A percentile compares a stretch with the other conserved stretches of the same genome.
phyloP scores from a whole-genome alignment of 2,329 filamentous ascomycete species.

The Calycina marina region DNA sequence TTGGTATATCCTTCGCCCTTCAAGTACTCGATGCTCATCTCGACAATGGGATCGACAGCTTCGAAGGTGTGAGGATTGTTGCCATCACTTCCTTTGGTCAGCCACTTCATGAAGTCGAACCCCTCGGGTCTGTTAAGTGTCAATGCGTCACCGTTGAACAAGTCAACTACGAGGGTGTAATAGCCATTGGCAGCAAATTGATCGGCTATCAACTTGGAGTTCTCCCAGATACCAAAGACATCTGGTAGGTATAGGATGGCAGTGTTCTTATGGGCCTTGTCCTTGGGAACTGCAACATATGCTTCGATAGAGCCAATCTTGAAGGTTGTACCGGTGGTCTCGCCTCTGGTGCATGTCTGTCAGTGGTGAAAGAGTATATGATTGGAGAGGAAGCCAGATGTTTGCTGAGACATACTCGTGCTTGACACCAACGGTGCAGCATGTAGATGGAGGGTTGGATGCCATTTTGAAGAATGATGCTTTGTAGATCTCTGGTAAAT shows the following conservation, averaged over 20 bases:
- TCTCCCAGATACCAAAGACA: slow-evolving; percentile 29
- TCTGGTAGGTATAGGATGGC: slow-evolving; percentile 22
- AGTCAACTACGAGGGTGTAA: slow-evolving; percentile 45
- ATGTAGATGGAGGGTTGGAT: slow-evolving; percentile 20
- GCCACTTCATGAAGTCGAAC: slow-evolving; percentile 36
- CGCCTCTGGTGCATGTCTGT: slow-evolving; percentile 11
- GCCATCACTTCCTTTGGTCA: slow-evolving; percentile 18
- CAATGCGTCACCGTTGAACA: slow-evolving; percentile 53
- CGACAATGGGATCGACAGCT: slow-evolving; percentile 27
- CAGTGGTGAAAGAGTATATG: slow-evolving; percentile 1
- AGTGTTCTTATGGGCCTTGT: slow-evolving; percentile 17
- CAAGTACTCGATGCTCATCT: slow-evolving; percentile 39
- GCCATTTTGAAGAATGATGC: slow-evolving; percentile 22
- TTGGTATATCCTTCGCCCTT: slow-evolving; percentile 40
- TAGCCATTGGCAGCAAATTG: slow-evolving; percentile 53
- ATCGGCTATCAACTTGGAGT: slow-evolving; percentile 55
- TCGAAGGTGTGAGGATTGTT: slow-evolving; percentile 20
- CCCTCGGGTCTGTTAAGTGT: slow-evolving; percentile 31
- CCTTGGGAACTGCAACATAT: slow-evolving; percentile 20
- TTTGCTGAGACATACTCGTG: slow-evolving; percentile 17
- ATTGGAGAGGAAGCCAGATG: background rate
- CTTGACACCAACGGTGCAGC: slow-evolving; percentile 22
- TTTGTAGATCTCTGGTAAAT: background rate
- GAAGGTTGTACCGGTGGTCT: slow-evolving; percentile 16
- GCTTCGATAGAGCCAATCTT: slow-evolving; percentile 21